These are phyloP conservation scores for Lactarius indigo DNA, from an alignment of 768 basidiomycete species.

Conservation along the genomic window DNA sequence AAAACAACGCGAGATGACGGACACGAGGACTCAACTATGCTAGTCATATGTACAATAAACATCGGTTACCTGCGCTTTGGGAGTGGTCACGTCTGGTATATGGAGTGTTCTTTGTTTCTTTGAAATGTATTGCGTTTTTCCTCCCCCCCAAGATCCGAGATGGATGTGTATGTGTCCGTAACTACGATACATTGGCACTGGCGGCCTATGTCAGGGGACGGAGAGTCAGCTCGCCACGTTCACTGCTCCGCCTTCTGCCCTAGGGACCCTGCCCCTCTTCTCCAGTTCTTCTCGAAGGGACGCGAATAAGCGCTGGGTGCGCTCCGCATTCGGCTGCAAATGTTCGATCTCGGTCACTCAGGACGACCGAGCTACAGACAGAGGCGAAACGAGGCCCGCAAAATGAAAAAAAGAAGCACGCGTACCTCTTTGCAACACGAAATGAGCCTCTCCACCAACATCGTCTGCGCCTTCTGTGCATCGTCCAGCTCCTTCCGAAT, in stretches of 20 bases:
- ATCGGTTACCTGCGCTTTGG: neutral
- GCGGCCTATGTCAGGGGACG: neutral
- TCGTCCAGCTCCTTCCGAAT: slow-evolving; percentile 76
- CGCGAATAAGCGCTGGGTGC: slow-evolving; percentile 75
- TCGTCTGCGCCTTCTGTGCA: slow-evolving; percentile 71
- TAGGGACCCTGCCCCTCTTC: slow-evolving; percentile 48
- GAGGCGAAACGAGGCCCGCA: neutral
- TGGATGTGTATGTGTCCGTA: slow-evolving; percentile 5
- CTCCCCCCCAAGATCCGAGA: neutral
- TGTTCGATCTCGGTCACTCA: slow-evolving; percentile 20
- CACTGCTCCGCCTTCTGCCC: slow-evolving; percentile 23
- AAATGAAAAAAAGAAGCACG: neutral
- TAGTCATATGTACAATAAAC: neutral
- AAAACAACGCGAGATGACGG: neutral
- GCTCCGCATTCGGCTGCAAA: slow-evolving; percentile 72
- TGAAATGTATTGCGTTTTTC: slow-evolving; percentile 1
- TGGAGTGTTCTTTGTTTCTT: neutral
- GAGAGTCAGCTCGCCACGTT: slow-evolving; percentile 17
- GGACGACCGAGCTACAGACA: slow-evolving; percentile 5
- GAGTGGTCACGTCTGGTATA: neutral
- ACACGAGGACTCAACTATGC: neutral
- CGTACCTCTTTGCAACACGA: slow-evolving; percentile 85
- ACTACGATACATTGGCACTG: slow-evolving; percentile 15
- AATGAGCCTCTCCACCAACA: slow-evolving; percentile 80
- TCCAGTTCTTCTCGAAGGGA: slow-evolving; percentile 82